Evolutionary conservation across 2,329 filamentous ascomycete genomes (phyloP), one percentile per base, ranked within the genome.

Genomic region (Diplodia mutila): DNA sequence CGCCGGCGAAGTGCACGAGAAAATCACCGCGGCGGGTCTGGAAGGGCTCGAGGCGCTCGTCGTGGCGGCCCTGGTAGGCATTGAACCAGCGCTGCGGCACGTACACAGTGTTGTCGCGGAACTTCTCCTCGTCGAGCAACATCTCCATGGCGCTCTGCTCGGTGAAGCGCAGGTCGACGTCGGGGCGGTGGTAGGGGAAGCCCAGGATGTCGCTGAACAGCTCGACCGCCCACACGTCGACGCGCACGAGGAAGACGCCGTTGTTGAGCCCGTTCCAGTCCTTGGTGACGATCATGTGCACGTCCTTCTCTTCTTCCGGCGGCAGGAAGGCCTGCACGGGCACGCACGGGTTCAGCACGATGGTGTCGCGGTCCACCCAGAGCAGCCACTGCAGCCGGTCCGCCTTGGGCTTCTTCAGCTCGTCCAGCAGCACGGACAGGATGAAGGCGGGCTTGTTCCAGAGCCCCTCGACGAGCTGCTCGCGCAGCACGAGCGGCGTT

Each of bases 401-500:
- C 25, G 71, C 73, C 14, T 75, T 73, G 0, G 79, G 78, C 68
- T 80, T 80, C 9, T 75, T 66, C 68, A 80, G 74, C 69, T 80
- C 78, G 3, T 74, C 71, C 63, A 81, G 73, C 11, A 82, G 71
- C 6, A 82, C 70, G 12, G 76, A 75, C 11, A 82, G 73, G 37
- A 83, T 78, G 69, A 82, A 82, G 2, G 80, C 82, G 2, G 77
- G 77, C 65, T 83, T 83, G 57, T 77, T 80, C 81, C 81, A 83
- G 5, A 80, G 74, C 48, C 80, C 78, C 59, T 81, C 80, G 18
- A 83, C 72, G 1, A 84, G 74, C 2, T 76, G 70, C 42, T 80
- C 74, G 5, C 80, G 80, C 55, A 83, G 73, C 6, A 83, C 76
- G 49, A 80, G 76, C 7, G 82, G 71, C 8, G 80, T 78, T 49